Base-by-base conservation (phyloP, 169 alveolate species). In the Blepharisma undulans region DNA sequence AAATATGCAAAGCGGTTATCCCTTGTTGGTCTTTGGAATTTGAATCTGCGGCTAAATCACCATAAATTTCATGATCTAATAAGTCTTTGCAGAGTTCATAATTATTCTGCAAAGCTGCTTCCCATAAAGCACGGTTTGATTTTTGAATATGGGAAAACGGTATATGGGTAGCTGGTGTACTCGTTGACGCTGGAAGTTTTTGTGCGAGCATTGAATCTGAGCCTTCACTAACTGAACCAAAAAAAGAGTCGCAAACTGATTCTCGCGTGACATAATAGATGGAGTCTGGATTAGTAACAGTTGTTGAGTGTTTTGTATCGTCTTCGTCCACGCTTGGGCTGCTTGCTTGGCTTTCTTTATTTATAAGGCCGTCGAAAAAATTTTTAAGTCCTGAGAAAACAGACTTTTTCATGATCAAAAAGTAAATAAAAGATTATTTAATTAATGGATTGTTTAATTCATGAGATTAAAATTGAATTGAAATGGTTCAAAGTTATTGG, bases 1-100 rank as follows among this genome's bases (percentile, higher is more conserved):
- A n/a, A 22, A 90, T 48, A 93, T 93, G 95, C 4, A 93, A 76
- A 74, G 94, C 92, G 48, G 94, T 90, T 33, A 89, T 74, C 16
- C 22, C 78, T 12, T 81, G 22, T 19, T 16, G 21, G 22, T 25
- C 88, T 32, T 18, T 18, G 12, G 27, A 81, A 22, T 81, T 32
- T 14, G 76, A 14, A 27, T 81, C 18, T 18, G 84, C 88, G 14
- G 78, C 22, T 12, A 12, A 18, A 12, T 81, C 27, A 16, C 22
- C 88, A 30, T 25, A 77, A 14, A 14, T 33, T 22, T 14, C 16
- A 14, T 25, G 14, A 25, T 30, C 22, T 32, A 81, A 77, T 12
- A 81, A 22, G 12, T 27, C 71, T 18, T 12, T 32, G 76, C 14
- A 16, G 16, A 18, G 25, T 16, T 81, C 61, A 27, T 14, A 18